Evolutionary conservation across 768 basidiomycete species (phyloP).

Genomic region (Trametes punicea): DNA sequence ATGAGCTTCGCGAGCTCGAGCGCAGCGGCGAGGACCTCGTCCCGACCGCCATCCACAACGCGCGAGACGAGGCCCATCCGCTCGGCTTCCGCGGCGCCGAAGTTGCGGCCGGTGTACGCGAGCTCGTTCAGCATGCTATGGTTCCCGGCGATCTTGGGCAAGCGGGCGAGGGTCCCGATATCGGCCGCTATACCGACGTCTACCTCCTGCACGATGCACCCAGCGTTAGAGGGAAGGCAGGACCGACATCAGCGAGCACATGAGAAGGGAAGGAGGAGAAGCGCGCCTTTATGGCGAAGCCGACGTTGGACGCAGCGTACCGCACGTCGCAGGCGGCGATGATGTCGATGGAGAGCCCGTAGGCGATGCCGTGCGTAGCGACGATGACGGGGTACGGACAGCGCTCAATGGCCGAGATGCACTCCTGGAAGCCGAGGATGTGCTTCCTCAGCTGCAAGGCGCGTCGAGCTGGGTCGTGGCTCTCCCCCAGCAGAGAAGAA

Average conservation of each 20-base stretch:
- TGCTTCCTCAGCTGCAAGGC: slow-evolving; percentile 47
- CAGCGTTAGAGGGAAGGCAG: background rate
- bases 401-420: slow-evolving; percentile 63
- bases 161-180: slow-evolving; percentile 78
- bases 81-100: slow-evolving; percentile 64
- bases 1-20: slow-evolving; percentile 63
- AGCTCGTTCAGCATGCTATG: slow-evolving; percentile 70
- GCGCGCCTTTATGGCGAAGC: slow-evolving; percentile 74
- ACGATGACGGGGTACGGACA: slow-evolving; percentile 80
- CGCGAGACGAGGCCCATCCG: slow-evolving; percentile 71
- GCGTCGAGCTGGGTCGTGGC: slow-evolving; percentile 50
- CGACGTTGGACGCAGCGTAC: slow-evolving; percentile 57
- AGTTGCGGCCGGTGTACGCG: slow-evolving; percentile 70
- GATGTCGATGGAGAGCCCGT: slow-evolving; percentile 81
- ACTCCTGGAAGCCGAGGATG: slow-evolving; percentile 61
- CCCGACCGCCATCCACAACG: slow-evolving; percentile 61
- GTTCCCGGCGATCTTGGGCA: slow-evolving; percentile 78
- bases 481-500: slow-evolving; percentile 26
- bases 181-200: slow-evolving; percentile 87
- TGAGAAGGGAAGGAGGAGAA: background rate
- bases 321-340: slow-evolving; percentile 76
- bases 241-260: background rate
- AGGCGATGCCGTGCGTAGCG: slow-evolving; percentile 69
- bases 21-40: slow-evolving; percentile 64
- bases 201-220: slow-evolving; percentile 55